A percentile compares a stretch with the other conserved stretches of the same genome.
Conservation (phyloP, 1,284 basidiomycete species). For the Puccinia polysora region DNA sequence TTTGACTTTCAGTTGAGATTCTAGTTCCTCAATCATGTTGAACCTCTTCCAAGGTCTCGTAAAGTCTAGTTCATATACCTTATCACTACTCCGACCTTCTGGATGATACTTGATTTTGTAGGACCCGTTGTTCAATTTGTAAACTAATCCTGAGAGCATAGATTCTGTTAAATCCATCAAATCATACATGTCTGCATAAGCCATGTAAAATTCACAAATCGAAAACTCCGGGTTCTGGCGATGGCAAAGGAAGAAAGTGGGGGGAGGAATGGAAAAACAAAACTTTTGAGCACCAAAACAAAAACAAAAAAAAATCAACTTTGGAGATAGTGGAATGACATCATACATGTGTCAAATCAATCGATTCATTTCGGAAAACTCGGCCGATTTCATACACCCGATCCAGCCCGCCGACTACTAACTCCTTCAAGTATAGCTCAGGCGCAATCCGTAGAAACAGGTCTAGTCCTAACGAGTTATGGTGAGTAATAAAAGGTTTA, state of each 20-base stretch:
- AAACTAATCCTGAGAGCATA: constrained; percentile 86
- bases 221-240: constrained; percentile 57
- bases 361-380: constrained; percentile 97
- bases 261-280: neutral
- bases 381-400: constrained; percentile 97
- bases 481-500: constrained; percentile 97
- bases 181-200: constrained; percentile 99
- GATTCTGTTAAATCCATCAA: constrained; percentile 95
- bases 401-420: constrained; percentile 93
- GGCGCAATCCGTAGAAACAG: constrained; percentile 97
- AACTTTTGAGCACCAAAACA: neutral
- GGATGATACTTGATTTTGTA: constrained; percentile 86
- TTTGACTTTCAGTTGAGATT: constrained; percentile 84
- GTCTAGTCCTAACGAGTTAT: constrained; percentile 96
- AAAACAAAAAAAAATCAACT: neutral
- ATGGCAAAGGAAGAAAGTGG: constrained; percentile 14
- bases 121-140: constrained; percentile 70
- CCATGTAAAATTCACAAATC: constrained; percentile 99
- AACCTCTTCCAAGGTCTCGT: constrained; percentile 96
- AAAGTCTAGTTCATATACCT: constrained; percentile 78
- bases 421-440: constrained; percentile 95
- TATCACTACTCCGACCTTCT: constrained; percentile 55
- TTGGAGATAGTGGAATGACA: constrained; percentile 58
- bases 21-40: constrained; percentile 95
- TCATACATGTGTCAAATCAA: constrained; percentile 96